A percentile compares a stretch with the other conserved stretches of the same genome.
These are phyloP conservation scores for Apiotrichum veenhuisii DNA, from an alignment of 1,284 basidiomycete species.

Conservation along the genomic window DNA sequence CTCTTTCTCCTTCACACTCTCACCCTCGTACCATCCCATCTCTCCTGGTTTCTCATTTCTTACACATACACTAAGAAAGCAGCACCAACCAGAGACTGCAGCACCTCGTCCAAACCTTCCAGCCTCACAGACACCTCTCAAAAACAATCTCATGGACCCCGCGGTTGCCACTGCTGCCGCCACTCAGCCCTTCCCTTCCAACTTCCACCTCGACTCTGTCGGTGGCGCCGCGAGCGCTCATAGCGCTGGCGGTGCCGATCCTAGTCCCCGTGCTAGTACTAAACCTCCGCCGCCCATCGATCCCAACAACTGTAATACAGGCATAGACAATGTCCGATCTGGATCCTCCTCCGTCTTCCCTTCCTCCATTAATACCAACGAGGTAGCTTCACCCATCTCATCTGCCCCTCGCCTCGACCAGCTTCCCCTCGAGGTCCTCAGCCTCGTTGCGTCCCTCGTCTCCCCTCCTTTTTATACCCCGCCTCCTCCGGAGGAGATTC, in stretches of 20 bases:
- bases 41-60: too few relatives aligned
- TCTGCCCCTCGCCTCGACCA: constrained; percentile 24
- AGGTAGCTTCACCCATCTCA: not conserved
- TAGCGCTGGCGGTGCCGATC: constrained; percentile 2
- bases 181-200: not conserved
- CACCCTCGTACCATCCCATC: not conserved
- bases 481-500: constrained; percentile 12
- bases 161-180: not conserved
- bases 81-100: too few relatives aligned
- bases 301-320: not conserved
- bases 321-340: not conserved
- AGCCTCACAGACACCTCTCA: not conserved
- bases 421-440: constrained; percentile 45
- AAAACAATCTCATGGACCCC: not conserved
- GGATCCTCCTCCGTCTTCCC: not conserved
- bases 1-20: not conserved
- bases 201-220: constrained; percentile 12
- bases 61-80: not conserved
- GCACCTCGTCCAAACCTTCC: not conserved
- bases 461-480: constrained; percentile 35
- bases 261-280: not conserved
- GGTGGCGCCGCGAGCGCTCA: constrained; percentile 2
- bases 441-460: constrained; percentile 33
- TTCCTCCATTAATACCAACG: not conserved
- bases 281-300: not conserved